These are phyloP conservation scores for Graphilbum sp. DNA, from an alignment of 2,329 filamentous ascomycete species.

Conservation along the genomic window DNA sequence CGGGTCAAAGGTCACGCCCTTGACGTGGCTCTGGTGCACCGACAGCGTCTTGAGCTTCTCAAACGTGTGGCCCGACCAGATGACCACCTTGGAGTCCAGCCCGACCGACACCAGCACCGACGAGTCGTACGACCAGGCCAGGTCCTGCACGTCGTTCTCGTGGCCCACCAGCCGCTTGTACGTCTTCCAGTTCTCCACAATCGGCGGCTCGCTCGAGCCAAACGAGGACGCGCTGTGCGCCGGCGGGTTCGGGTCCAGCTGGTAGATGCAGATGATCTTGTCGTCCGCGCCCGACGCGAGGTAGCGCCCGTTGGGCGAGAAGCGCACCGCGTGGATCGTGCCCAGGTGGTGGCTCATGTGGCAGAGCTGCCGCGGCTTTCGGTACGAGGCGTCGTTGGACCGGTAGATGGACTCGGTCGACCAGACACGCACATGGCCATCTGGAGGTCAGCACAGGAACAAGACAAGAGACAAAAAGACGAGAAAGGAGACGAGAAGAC, in stretches of 20 bases:
- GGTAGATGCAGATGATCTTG: constrained; percentile 96
- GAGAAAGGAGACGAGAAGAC: neutral
- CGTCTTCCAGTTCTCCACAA: constrained; percentile 96
- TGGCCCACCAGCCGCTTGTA: constrained; percentile 86
- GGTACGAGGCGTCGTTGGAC: constrained; percentile 53
- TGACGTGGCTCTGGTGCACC: constrained; percentile 92
- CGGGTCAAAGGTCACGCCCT: constrained; percentile 95
- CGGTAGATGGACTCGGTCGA: constrained; percentile 87
- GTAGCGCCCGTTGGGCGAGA: constrained; percentile 89
- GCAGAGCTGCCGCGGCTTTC: constrained; percentile 78
- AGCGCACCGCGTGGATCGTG: constrained; percentile 92
- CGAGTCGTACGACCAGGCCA: constrained; percentile 93
- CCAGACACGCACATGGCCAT: constrained; percentile 96
- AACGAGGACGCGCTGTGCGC: constrained; percentile 66
- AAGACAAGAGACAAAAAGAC: constrained; percentile 14
- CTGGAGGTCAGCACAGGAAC: constrained; percentile 18
- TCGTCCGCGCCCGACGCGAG: constrained; percentile 95
- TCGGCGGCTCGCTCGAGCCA: constrained; percentile 78
- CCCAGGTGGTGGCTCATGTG: constrained; percentile 98
- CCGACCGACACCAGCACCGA: constrained; percentile 93
- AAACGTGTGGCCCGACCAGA: constrained; percentile 96
- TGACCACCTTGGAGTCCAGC: constrained; percentile 90
- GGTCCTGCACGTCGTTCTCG: constrained; percentile 95
- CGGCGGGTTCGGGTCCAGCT: constrained; percentile 68
- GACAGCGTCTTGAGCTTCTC: constrained; percentile 92